A percentile compares a stretch with the other conserved stretches of the same genome.
These are phyloP conservation scores for Beverwykella pulmonaria DNA, from an alignment of 495 filamentous ascomycete genomes.

Conservation along the genomic window DNA sequence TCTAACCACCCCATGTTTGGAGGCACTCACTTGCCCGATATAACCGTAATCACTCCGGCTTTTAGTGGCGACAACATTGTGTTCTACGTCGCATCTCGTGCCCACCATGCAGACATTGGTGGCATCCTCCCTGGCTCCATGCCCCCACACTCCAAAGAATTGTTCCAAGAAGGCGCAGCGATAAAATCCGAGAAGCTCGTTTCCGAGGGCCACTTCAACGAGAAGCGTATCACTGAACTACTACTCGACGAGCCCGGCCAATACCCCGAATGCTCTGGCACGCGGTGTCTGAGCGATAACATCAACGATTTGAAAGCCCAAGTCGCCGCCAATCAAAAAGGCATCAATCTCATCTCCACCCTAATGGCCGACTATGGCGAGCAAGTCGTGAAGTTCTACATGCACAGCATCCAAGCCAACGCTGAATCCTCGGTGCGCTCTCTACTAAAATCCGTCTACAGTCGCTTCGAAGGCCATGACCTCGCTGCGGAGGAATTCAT, in stretches of 20 bases:
- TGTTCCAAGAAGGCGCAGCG: constrained; percentile 92
- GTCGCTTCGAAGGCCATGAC: constrained; percentile 74
- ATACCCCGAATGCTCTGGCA: constrained; percentile 85
- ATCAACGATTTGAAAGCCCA: constrained; percentile 96
- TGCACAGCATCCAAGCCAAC: constrained; percentile 90
- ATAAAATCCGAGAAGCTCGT: constrained; percentile 96
- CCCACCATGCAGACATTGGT: constrained; percentile 96
- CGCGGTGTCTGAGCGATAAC: constrained; percentile 88
- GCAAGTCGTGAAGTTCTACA: constrained; percentile 92
- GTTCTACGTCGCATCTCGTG: constrained; percentile 94
- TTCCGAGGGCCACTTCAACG: constrained; percentile 85
- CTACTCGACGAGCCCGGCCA: constrained; percentile 81
- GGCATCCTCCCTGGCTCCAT: constrained; percentile 95
- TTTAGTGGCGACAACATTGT: constrained; percentile 86
- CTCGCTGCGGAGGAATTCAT: constrained; percentile 81
- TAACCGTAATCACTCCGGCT: constrained; percentile 91
- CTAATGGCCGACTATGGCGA: constrained; percentile 91
- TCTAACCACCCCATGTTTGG: constrained; percentile 96
- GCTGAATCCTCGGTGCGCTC: constrained; percentile 83
- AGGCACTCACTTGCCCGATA: constrained; percentile 86
- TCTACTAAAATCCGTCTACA: constrained; percentile 77
- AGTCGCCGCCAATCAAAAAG: constrained; percentile 93
- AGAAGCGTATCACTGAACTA: constrained; percentile 80
- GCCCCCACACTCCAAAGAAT: constrained; percentile 90
- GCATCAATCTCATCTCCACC: constrained; percentile 82